Base-by-base conservation (phyloP, 2,329 filamentous ascomycete genomes). In the Aaosphaeria pasadenensis region DNA sequence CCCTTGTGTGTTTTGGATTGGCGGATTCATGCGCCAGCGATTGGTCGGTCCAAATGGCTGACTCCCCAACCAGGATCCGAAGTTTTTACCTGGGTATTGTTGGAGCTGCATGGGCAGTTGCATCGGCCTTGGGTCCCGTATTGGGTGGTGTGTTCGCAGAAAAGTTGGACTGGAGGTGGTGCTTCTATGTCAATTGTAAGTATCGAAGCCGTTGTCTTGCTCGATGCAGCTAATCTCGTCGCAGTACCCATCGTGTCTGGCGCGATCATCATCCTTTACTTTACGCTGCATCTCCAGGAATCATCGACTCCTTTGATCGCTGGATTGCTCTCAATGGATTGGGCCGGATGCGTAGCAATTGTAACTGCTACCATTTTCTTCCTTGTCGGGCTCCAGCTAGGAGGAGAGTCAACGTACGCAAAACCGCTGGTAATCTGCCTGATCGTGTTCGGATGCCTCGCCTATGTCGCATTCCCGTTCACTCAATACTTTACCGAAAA, bases 401-500 rank as follows among this genome's bases (percentile, higher is more conserved):
- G 79, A 6, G 76, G 78, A 11, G 67, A 64, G 30, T 66, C 68
- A 0, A 69, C 77, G 0, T 83, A 78, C 74, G 58, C 58, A 36
- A 74, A 71, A 0, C 66, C 78, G 0, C 74, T 75, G 28, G 77
- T 82, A 5, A 76, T 83, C 33, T 74, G 70, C 43, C 63, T 82
- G 24, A 70, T 83, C 11, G 61, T 80, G 0, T 70, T 80, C 41
- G 79, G 79, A 0, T 55, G 60, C 4, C 38, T 76, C 1, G 70
- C 74, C 52, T 73, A 72, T 7, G 50, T 72, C 17, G 47, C 75
- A 0, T 82, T 89, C 57, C 63, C 85, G 13, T 60, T 82, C 45
- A 79, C 81, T 47, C 87, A 91, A 69, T 80, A 78, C 69, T 77
- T 77, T 83, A 84, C 13, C 71, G 74, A 49, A 86, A 71, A 79